Conservation (phyloP, 495 filamentous ascomycete genomes). For the Zalerion maritima region DNA sequence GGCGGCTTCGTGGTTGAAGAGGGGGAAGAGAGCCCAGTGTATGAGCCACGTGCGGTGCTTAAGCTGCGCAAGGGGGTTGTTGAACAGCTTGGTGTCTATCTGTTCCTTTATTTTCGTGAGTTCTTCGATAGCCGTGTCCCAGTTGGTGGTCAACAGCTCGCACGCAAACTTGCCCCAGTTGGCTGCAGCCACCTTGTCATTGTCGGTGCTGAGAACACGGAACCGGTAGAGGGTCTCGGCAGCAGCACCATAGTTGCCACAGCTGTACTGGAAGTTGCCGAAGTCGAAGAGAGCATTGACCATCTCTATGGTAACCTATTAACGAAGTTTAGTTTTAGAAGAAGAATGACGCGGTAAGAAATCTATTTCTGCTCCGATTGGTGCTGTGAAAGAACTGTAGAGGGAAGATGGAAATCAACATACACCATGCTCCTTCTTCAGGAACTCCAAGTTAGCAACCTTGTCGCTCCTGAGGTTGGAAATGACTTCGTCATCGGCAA, state of each 20-base stretch:
- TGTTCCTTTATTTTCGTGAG: conserved; percentile 82
- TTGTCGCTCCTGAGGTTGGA: conserved; percentile 85
- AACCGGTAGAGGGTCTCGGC: conserved; percentile 88
- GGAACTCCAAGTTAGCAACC: conserved; percentile 86
- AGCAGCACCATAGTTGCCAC: conserved; percentile 78
- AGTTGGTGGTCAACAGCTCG: conserved; percentile 84
- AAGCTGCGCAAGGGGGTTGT: conserved; percentile 87
- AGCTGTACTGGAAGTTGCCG: conserved; percentile 91
- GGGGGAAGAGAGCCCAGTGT: conserved; percentile 97
- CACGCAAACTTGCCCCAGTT: conserved; percentile 94
- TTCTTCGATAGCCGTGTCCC: conserved; percentile 94
- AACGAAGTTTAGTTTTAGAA: conserved; percentile 7
- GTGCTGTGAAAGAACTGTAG: background rate
- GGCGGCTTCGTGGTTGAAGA: conserved; percentile 92
- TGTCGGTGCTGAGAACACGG: conserved; percentile 92
- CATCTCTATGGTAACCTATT: conserved; percentile 75
- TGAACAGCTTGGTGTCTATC: conserved; percentile 85
- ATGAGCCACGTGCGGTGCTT: conserved; percentile 91
- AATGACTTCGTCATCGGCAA: conserved; percentile 77
- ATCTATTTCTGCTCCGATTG: background rate
- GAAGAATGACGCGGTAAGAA: conserved; percentile 8
- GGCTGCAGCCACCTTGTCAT: conserved; percentile 85
- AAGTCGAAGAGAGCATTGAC: conserved; percentile 88
- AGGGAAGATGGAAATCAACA: conserved; percentile 8
- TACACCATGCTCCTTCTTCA: conserved; percentile 86